Conservation (phyloP, 768 basidiomycete genomes). For the Daedaleopsis nitida region DNA sequence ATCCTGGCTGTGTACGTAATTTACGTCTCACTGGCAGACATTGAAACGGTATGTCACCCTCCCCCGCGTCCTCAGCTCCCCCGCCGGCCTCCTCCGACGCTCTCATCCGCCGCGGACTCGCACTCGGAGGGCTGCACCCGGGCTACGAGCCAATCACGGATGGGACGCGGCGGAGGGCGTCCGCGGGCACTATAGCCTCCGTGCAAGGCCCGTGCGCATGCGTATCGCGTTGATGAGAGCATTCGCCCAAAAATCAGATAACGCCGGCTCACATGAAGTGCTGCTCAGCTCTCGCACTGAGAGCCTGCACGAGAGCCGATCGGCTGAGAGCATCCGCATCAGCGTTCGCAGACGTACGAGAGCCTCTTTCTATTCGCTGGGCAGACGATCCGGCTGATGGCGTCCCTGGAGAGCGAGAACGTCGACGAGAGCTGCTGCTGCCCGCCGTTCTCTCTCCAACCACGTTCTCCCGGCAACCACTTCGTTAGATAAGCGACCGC, state of each 20-base stretch:
- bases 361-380: background rate
- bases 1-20: conserved; percentile 53
- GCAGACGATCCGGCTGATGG: conserved; percentile 4
- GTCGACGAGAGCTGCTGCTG: background rate
- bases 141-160: background rate
- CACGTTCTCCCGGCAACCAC: conserved; percentile 11
- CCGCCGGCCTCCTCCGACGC: background rate
- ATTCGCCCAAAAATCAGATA: conserved; percentile 26
- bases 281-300: conserved; percentile 7
- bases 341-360: background rate
- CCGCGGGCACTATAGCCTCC: conserved; percentile 7
- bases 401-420: background rate
- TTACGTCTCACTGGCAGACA: conserved; percentile 19
- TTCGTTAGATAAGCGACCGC: conserved; percentile 17
- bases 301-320: conserved; percentile 17
- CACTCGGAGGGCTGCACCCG: background rate
- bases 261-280: conserved; percentile 27
- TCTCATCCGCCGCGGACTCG: background rate
- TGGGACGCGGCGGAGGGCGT: too few relatives aligned
- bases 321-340: conserved; percentile 11
- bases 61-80: conserved; percentile 7
- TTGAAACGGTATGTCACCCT: conserved; percentile 6
- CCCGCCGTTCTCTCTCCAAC: background rate
- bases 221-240: conserved; percentile 21
- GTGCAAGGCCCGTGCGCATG: conserved; percentile 15